These are phyloP conservation scores for Beauveria caledonica DNA, from an alignment of 2,329 filamentous ascomycete species.

Conservation along the genomic window DNA sequence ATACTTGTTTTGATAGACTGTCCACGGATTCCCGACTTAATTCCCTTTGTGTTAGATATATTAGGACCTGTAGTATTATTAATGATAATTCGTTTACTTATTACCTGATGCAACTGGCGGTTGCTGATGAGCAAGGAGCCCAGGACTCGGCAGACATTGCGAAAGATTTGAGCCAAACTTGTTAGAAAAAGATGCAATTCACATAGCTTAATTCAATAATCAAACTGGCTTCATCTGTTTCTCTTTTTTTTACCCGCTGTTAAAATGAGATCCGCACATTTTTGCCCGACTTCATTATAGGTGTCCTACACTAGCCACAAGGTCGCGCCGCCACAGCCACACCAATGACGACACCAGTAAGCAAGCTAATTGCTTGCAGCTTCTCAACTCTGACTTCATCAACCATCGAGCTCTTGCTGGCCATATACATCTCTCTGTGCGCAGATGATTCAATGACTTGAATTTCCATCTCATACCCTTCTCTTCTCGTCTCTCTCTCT, in stretches of 20 bases:
- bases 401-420: not conserved
- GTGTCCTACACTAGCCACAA: not conserved
- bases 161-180: no score
- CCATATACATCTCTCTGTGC: not conserved
- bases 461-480: not conserved
- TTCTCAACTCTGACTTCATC: not conserved
- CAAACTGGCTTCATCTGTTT: not conserved
- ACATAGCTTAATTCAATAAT: no score
- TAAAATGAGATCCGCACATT: no score
- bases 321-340: not conserved
- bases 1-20: not conserved
- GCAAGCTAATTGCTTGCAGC: not conserved
- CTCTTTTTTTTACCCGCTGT: not conserved
- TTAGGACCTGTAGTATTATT: no score
- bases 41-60: not conserved
- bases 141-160: no score
- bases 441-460: constrained; percentile 3
- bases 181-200: rapidly evolving
- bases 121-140: no score
- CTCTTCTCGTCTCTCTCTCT: constrained; percentile 6
- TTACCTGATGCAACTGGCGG: no score
- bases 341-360: not conserved
- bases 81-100: no score
- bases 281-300: no score
- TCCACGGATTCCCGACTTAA: not conserved